Conservation (phyloP, 495 filamentous ascomycete genomes). For the Penicilliopsis zonata region DNA sequence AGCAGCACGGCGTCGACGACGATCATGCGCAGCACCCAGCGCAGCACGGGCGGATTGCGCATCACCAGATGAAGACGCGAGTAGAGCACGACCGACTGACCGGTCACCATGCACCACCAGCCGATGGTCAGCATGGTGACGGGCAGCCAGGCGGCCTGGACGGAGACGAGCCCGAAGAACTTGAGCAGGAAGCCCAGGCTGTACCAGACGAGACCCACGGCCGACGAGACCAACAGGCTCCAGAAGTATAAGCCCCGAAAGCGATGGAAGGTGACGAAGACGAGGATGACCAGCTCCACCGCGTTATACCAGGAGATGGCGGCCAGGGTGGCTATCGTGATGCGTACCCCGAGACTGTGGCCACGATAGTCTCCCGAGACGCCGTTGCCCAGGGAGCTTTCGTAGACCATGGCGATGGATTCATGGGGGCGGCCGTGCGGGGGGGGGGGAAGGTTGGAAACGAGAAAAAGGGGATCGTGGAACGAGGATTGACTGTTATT, state of each 20-base stretch:
- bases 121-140: conserved; percentile 39
- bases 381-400: conserved; percentile 24
- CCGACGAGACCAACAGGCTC: conserved; percentile 38
- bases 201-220: conserved; percentile 44
- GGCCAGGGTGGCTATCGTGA: conserved; percentile 41
- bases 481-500: too few species aligned
- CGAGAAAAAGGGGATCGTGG: too few species aligned
- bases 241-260: conserved; percentile 47
- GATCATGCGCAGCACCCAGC: conserved; percentile 46
- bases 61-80: conserved; percentile 55
- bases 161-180: conserved; percentile 38
- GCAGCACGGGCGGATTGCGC: conserved; percentile 34
- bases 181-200: conserved; percentile 49
- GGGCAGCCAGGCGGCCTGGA: conserved; percentile 23
- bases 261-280: conserved; percentile 42
- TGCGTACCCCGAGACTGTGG: conserved; percentile 21
- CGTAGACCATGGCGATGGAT: conserved; percentile 9
- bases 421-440: too few species aligned
- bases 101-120: conserved; percentile 55
- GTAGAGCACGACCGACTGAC: conserved; percentile 55
- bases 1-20: conserved; percentile 39
- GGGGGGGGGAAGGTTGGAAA: too few species aligned
- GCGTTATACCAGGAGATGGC: conserved; percentile 44
- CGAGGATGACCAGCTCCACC: conserved; percentile 40
- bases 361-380: conserved; percentile 31